These are phyloP conservation scores for Cryphonectria nitschkei DNA, from an alignment of 2,329 filamentous ascomycete genomes.

Conservation along the genomic window DNA sequence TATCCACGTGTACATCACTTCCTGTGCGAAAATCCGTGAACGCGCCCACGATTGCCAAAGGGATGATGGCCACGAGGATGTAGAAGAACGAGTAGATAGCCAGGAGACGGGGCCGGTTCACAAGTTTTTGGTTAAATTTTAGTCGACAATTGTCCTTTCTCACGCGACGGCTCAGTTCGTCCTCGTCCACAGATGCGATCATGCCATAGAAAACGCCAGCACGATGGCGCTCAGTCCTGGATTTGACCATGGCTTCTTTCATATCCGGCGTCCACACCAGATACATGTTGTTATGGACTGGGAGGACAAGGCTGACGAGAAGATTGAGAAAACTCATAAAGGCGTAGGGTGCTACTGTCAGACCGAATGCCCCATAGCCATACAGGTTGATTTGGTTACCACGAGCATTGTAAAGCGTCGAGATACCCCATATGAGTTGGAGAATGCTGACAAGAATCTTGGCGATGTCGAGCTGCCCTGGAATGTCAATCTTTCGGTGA, in stretches of 20 bases:
- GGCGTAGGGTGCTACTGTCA: slow-evolving; percentile 37
- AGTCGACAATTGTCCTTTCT: not conserved
- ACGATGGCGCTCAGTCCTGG: too few relatives aligned
- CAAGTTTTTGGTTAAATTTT: not conserved
- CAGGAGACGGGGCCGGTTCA: not conserved
- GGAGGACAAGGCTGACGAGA: not conserved
- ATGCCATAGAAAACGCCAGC: not conserved
- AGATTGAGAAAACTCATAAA: slow-evolving; percentile 38
- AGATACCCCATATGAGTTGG: slow-evolving; percentile 1
- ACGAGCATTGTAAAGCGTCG: slow-evolving; percentile 33
- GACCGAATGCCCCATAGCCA: slow-evolving; percentile 39
- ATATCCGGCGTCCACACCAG: slow-evolving; percentile 5
- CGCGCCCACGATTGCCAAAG: slow-evolving; percentile 35
- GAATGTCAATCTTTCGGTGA: not conserved
- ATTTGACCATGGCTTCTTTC: not conserved
- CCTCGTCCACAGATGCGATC: not conserved
- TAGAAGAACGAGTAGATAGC: not conserved
- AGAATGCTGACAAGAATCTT: slow-evolving; percentile 6
- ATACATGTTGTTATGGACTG: slow-evolving; percentile 3
- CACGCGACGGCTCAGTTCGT: not conserved
- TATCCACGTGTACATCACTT: not conserved
- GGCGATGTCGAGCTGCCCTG: not conserved
- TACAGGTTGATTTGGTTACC: slow-evolving; percentile 35
- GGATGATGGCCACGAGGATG: slow-evolving; percentile 35
- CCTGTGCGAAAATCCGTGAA: slow-evolving; percentile 25